Evolutionary conservation across 2,329 filamentous ascomycete genomes (phyloP), one percentile per base, ranked within the genome.

Genomic region (Epichloe gansuensis): DNA sequence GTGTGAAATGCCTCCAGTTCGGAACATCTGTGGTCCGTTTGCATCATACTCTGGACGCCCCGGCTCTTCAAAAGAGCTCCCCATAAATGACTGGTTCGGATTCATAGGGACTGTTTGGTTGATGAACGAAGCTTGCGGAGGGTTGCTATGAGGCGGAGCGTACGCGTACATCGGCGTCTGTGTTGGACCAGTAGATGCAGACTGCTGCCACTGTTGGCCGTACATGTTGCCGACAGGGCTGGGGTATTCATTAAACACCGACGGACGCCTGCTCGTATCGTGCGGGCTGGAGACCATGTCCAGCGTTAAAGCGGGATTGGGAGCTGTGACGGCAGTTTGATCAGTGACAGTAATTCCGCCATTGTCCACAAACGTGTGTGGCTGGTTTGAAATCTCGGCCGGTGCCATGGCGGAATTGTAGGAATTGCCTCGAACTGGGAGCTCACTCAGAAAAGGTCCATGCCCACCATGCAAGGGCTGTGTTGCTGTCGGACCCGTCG

Each of bases 241-340:
- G 25, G 64, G 58, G 44, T 75, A 78, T n/a, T 78, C 75, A 34
- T 70, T 66, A 15, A 76, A 65, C 3, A 68, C 60, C 0, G 75
- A 75, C 0, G 74, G 64, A 17, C 75, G 70, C 34, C 75, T 68
- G 55, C 70, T 70, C 1, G 66, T 57, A 39, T 74, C 72, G 50
- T 77, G 73, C 2, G 72, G 63, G 39, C 64, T 68, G 1, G 71
- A 57, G 5, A 75, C 71, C 56, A 77, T 66, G 38, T 77, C 74
- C 21, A 78, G 61, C 2, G 69, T 59, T 9, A 78, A 63, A 36
- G 62, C 60, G 11, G 62, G 59, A 17, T 61, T 63, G 5, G 62
- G 55, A 9, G 64, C 57, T 38, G 68, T 69, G 7, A 71, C 68
- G 36, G 64, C 57, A 45, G 59, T 42, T 53, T 64, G 68, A 42